phyloP scores from a whole-genome alignment of 257 asterid genomes.

The Capsicum rhomboideum region DNA sequence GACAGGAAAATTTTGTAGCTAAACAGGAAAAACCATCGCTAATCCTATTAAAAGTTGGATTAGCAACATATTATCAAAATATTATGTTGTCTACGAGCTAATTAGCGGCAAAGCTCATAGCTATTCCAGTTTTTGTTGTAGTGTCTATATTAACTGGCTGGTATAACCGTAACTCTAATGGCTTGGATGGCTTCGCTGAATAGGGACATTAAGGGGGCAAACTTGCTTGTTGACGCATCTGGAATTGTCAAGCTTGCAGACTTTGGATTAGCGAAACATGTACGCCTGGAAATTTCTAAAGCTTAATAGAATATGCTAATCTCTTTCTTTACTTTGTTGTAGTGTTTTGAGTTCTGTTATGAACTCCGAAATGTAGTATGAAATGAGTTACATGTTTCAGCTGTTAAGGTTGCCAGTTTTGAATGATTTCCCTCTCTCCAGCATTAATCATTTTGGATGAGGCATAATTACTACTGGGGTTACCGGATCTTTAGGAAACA shows the following conservation, averaged over 20 bases:
- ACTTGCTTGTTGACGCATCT: conserved; percentile 72
- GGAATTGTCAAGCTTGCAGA: conserved; percentile 91
- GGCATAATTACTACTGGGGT: neutral
- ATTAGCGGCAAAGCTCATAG: no score
- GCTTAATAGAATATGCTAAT: neutral
- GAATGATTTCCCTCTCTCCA: neutral
- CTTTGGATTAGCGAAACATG: conserved; percentile 93
- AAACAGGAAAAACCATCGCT: no score
- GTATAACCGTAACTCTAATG: neutral
- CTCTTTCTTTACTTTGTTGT: neutral
- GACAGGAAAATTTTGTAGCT: no score
- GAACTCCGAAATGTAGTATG: neutral
- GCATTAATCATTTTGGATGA: neutral
- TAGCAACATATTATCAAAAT: no score
- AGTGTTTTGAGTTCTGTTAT: neutral
- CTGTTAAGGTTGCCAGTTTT: neutral
- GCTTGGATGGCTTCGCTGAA: conserved; percentile 1
- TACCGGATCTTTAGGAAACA: neutral
- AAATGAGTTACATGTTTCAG: neutral
- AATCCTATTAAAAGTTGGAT: no score
- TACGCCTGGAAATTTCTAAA: conserved; percentile 23
- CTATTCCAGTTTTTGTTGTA: no score
- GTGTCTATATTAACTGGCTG: neutral
- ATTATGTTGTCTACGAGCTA: no score
- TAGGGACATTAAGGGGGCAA: conserved; percentile 95